Base-by-base conservation (phyloP, 2,329 filamentous ascomycete species). In the Colletotrichum lentis region DNA sequence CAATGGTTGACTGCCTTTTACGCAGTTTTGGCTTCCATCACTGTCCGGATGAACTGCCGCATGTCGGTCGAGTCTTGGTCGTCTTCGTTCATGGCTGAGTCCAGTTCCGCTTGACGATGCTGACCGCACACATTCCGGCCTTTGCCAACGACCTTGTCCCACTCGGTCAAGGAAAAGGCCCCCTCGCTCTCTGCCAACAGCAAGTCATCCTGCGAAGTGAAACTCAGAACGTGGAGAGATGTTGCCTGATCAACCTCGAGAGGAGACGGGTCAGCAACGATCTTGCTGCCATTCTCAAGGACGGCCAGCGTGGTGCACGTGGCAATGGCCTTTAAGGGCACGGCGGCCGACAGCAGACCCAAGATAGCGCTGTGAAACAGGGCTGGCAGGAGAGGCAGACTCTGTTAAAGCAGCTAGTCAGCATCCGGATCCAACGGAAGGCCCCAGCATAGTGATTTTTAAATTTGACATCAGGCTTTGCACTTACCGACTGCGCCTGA, bases 101-200 rank as follows among this genome's bases (percentile, higher is more conserved):
- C 83, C 22, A 77, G 73, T 11, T 78, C 80, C 35, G 77, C 73
- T 62, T 77, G 77, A 61, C 75, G 76, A 62, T 77, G 74, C 22
- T 74, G 73, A 73, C 84, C 90, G 77, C 94, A 97, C 55, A 90
- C 83, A 46, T 81, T 79, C 74, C 88, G 84, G 41, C 91, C 93
- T 52, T 83, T 80, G 69, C 89, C 84, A 71, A 89, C 87, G 20
- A 91, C 87, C 50, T 84, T 81, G 64, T 93, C 87, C 93, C 94
- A 97, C 71, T 91, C 89, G 16, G 88, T 84, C 71, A 91, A 83
- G 54, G 88, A 87, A 76, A 97, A 98, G 3, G 81, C 80, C 0
- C 95, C 95, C 73, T 95, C 89, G 74, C 93, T 97, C 79, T 97
- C 92, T 41, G 87, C 89, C 49, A 97, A 79, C 24, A 97, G 80